These are phyloP conservation scores for Diaporthe capsici DNA, from an alignment of 2,329 filamentous ascomycete genomes.

Conservation along the genomic window DNA sequence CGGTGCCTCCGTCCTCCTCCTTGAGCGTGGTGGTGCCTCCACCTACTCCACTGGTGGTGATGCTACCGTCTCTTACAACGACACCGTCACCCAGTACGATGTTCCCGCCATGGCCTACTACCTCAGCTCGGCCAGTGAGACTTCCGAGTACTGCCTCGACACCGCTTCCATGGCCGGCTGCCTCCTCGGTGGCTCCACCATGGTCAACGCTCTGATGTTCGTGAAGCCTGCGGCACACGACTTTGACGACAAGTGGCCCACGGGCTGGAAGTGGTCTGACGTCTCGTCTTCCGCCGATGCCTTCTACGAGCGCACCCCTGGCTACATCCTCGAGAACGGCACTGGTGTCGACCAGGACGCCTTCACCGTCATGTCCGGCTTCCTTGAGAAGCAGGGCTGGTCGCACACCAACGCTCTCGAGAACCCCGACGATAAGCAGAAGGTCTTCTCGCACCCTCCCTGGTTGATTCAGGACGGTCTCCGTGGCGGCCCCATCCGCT, in stretches of 20 bases:
- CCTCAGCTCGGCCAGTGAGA: constrained; percentile 44
- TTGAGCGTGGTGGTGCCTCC: constrained; percentile 55
- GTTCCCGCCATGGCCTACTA: constrained; percentile 49
- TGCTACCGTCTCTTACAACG: constrained; percentile 50
- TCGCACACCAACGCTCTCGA: constrained; percentile 42
- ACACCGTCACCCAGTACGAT: constrained; percentile 51
- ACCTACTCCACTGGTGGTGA: constrained; percentile 51
- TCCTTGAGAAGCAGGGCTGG: constrained; percentile 42
- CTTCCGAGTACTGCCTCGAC: constrained; percentile 52
- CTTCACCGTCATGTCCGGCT: constrained; percentile 41
- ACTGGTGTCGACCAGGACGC: constrained; percentile 43
- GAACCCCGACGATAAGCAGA: constrained; percentile 42
- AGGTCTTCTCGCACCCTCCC: constrained; percentile 43
- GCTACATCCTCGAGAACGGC: constrained; percentile 47
- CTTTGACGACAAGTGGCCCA: constrained; percentile 50
- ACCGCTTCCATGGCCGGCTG: constrained; percentile 54
- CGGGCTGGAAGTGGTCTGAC: constrained; percentile 50
- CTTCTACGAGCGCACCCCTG: constrained; percentile 48
- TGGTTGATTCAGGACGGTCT: constrained; percentile 44
- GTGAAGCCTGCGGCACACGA: constrained; percentile 50
- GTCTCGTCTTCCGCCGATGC: constrained; percentile 46
- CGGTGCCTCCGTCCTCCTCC: constrained; percentile 54
- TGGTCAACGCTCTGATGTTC: constrained; percentile 54
- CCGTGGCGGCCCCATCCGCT: constrained; percentile 45
- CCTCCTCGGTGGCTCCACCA: constrained; percentile 54